Evolutionary conservation across 202 grass and related monocot genomes (phyloP), one percentile per base, ranked within the genome.

Genomic region (Panicum virgatum): DNA sequence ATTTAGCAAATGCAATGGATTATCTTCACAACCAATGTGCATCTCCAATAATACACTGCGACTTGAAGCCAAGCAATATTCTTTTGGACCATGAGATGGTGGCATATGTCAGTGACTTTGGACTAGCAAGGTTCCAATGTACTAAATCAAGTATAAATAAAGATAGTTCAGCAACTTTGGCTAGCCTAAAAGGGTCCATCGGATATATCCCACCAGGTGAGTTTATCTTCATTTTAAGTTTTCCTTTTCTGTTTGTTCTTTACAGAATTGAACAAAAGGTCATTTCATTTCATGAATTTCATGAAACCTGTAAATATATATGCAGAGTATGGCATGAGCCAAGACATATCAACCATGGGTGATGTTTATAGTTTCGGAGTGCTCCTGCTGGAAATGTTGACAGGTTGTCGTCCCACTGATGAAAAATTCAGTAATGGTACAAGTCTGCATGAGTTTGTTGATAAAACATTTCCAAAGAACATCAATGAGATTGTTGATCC

Each of bases 131-230:
- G 13, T 83, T 76, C 78, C 45, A 83, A 9, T 19, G 12, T 30
- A 70, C 2, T 38, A 13, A 0, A 7, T n/a, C 61, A 25, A 81
- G 30, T 50, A 38, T 29, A 53, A 3, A 67, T 32, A 37, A 69
- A n/a, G 50, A 56, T n/a, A 39, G 78, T 74, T 87, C 84, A 3
- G 63, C 70, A 78, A 84, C 61, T 52, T 86, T 89, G 39, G 15
- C 57, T 26, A 11, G 38, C 69, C 61, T 91, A 27, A 89, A 65
- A 91, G 91, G 94, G 51, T 91, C 91, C 6, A 89, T 93, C 0
- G 91, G 94, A 45, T 97, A 97, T 72, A 89, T 93, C 23, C 81
- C 94, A 71, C 94, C 91, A 84, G 91, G 91, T 91, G 69, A 87
- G 44, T 75, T 67, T 25, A 50, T 9, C 23, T 62, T 80, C 13